Evolutionary conservation across 1,139 yeast species (phyloP), one percentile per base, ranked within the genome.

Genomic region (Taiozyma onychis): DNA sequence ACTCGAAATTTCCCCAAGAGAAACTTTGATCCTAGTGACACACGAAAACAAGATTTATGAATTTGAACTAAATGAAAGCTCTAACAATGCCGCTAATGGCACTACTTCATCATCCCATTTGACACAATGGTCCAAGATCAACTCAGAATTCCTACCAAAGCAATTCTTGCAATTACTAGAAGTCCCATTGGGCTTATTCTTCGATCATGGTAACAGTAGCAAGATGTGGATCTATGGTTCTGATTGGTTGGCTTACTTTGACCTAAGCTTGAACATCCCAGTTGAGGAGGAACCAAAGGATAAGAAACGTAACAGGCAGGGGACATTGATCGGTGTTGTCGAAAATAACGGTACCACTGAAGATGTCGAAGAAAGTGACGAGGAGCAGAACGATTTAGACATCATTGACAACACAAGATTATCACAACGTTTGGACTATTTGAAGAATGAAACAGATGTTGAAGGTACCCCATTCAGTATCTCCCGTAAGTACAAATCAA

Each of bases 201-300:
- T 59, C 26, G 77, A 73, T 46, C 63, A 65, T 8, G 50, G 57
- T 3, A 61, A 67, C 44, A 62, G 71, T 2, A 72, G 76, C 48
- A 69, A 78, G 44, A 72, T 86, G 28, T 91, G 97, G 97, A 67
- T 90, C 22, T 90, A 88, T 78, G 96, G 97, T 3, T 76, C 88
- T n/a, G 78, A 80, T 48, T 93, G 97, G 96, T 64, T 91, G 22
- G 79, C 86, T 9, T 87, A 78, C 64, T 77, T 93, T 48, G 93
- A 91, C 65, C 71, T 88, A 54, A 67, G 76, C n/a, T 66, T 75
- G 51, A 81, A 85, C 59, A 70, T 85, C 49, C 87, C 89, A 27
- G 59, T 67, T 9, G 68, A 61, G 68, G 50, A 66, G 67, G 58
- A 63, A 30, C 67, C 51, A 39, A 70, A 71, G 57, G 68, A 77